These are phyloP conservation scores for Coniella lustricola DNA, from an alignment of 2,329 filamentous ascomycete genomes.

Conservation along the genomic window DNA sequence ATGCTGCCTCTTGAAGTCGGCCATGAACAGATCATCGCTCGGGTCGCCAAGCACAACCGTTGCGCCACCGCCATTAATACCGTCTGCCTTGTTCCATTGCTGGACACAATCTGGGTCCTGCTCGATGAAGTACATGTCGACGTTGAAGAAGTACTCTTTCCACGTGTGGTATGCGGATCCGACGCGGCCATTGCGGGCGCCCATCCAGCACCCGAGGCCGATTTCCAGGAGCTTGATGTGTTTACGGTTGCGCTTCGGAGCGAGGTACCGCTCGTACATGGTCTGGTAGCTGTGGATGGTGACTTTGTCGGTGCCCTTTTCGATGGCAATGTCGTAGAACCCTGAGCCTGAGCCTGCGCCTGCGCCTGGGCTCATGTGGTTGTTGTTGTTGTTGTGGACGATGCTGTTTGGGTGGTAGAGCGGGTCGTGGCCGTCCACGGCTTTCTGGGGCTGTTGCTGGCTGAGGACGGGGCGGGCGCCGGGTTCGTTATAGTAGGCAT, in stretches of 20 bases:
- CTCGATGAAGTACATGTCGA: constrained; percentile 37
- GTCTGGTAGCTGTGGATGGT: constrained; percentile 31
- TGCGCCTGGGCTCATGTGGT: not conserved
- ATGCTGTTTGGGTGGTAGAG: no score
- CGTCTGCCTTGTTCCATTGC: constrained; percentile 19
- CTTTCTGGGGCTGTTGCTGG: not conserved
- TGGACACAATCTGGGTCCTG: constrained; percentile 29
- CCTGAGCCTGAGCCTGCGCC: no score
- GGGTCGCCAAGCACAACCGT: constrained; percentile 35
- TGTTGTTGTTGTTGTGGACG: no score
- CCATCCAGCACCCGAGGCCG: constrained; percentile 33
- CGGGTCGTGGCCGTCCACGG: not conserved
- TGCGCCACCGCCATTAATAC: constrained; percentile 27
- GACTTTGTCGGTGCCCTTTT: constrained; percentile 34
- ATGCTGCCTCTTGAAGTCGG: constrained; percentile 25
- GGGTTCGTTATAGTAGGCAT: no score
- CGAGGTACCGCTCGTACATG: constrained; percentile 34
- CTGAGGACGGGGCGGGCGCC: no score
- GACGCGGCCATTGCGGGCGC: constrained; percentile 32
- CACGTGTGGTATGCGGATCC: constrained; percentile 34
- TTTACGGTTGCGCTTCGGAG: constrained; percentile 23
- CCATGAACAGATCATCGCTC: constrained; percentile 29
- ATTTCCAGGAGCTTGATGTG: constrained; percentile 34
- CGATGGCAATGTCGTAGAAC: constrained; percentile 27
- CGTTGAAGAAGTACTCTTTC: constrained; percentile 31